Conservation (phyloP, 2,329 filamentous ascomycete genomes). For the Ambrosiella xylebori region DNA sequence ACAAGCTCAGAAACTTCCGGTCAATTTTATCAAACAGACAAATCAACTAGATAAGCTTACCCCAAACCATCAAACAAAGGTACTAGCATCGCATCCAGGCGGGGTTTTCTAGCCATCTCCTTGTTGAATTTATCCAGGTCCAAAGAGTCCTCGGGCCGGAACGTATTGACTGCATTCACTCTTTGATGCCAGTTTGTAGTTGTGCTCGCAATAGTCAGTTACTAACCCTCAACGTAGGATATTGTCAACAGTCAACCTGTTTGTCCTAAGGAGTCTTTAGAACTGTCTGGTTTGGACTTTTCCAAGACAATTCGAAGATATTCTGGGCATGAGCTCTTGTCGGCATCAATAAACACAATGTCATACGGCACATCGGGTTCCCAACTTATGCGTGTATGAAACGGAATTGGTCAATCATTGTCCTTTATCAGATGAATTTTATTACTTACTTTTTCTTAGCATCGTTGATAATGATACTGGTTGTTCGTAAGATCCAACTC, state of each 20-base stretch:
- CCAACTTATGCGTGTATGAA: constrained; percentile 16
- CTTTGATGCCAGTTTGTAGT: constrained; percentile 12
- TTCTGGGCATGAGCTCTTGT: constrained; percentile 33
- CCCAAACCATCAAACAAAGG: constrained; percentile 27
- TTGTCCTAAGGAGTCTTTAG: constrained; percentile 28
- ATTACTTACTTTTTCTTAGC: background rate
- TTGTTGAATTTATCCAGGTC: constrained; percentile 15
- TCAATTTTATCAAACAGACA: background rate
- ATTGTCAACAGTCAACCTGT: constrained; percentile 37
- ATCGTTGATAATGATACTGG: constrained; percentile 6
- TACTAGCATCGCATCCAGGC: constrained; percentile 25
- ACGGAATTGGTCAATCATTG: background rate
- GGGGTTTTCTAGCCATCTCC: constrained; percentile 16
- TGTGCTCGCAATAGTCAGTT: constrained; percentile 24
- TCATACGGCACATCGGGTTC: constrained; percentile 28
- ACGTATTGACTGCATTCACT: constrained; percentile 5
- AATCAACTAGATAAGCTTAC: constrained; percentile 24
- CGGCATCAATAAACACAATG: constrained; percentile 36
- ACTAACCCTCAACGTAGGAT: constrained; percentile 32
- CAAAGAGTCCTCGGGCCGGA: constrained; percentile 12
- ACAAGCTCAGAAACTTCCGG: background rate
- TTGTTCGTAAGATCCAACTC: constrained; percentile 5
- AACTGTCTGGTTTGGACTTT: constrained; percentile 23
- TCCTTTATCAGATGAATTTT: background rate
- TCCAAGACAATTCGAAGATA: constrained; percentile 31